Evolutionary conservation across 208 protist species (phyloP), one percentile per base, ranked within the genome.

Genomic region (Acanthamoeba royreba): DNA sequence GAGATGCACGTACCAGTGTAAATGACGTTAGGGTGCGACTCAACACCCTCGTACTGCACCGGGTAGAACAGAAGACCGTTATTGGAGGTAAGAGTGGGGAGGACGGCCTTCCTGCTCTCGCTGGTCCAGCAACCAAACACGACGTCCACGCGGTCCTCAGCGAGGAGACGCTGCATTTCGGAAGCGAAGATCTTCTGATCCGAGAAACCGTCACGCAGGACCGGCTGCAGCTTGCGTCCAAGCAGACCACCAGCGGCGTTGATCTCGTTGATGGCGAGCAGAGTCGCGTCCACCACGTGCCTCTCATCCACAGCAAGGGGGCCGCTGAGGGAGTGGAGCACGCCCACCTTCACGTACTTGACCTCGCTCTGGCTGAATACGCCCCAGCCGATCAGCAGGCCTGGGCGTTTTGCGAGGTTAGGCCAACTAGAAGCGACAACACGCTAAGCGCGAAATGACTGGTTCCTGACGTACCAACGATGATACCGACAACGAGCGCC

Each of bases 91-190:
- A 87, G 77, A 4, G 77, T 8, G 1, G 42, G 28, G 28, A 87
- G 77, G 28, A 87, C 77, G 33, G 77, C 77, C 47, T 87, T 87
- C 42, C 77, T 49, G 47, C 77, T 87, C 0, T 22, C 77, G 45
- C 77, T 87, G 46, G 77, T 87, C 77, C 77, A 87, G 47, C 77
- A 87, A 31, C 77, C 77, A 38, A 87, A 87, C 31, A 87, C 77
- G 28, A 87, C 77, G n/a, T 49, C 77, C 31, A 87, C 77, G 45
- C 55, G 31, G 42, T 55, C 43, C 77, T 22, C 8, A 17, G 77
- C 38, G 46, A 87, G 77, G n/a, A 87, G n/a, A 46, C 47, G 19
- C 45, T 49, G 25, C 77, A 87, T 87, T 46, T 87, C 77, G 28
- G 19, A 40, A 4, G 77, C 77, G 33, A 87, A 87, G 45, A 87